Percentiles rank a stretch among this genome's conserved stretches.
phyloP scores from a whole-genome alignment of 495 filamentous ascomycete genomes.

The Penicillium samsonianum region DNA sequence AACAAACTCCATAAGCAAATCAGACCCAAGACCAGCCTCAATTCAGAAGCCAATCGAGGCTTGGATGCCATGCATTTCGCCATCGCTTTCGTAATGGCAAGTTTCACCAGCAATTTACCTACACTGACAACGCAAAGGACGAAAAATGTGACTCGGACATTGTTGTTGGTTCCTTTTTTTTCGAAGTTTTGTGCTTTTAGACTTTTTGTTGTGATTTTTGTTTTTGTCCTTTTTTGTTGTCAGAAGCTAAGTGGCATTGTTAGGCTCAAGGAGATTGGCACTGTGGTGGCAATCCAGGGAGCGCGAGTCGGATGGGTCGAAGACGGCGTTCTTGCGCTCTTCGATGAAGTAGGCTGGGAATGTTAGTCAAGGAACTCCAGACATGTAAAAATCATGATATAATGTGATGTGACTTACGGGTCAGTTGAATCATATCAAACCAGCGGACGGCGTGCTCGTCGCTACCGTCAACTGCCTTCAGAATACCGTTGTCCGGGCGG shows the following conservation, averaged over 20 bases:
- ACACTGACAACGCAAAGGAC: background rate
- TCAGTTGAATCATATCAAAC: conserved; percentile 61
- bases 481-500: conserved; percentile 52
- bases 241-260: conserved; percentile 7
- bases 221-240: background rate
- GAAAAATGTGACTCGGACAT: background rate
- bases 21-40: background rate
- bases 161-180: background rate
- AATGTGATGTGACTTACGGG: conserved; percentile 49
- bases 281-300: conserved; percentile 68
- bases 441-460: conserved; percentile 56
- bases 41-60: background rate
- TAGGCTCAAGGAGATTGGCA: conserved; percentile 58
- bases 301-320: conserved; percentile 64
- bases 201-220: background rate
- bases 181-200: background rate
- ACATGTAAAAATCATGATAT: background rate
- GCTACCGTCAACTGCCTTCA: conserved; percentile 54
- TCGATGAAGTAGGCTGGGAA: conserved; percentile 43
- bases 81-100: conserved; percentile 5
- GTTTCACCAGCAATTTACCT: conserved; percentile 4
- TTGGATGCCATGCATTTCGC: conserved; percentile 8
- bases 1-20: conserved; percentile 10
- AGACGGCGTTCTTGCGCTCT: conserved; percentile 48
- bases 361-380: background rate